Conservation (phyloP, 495 filamentous ascomycete species). For the Oidiodendron maius region DNA sequence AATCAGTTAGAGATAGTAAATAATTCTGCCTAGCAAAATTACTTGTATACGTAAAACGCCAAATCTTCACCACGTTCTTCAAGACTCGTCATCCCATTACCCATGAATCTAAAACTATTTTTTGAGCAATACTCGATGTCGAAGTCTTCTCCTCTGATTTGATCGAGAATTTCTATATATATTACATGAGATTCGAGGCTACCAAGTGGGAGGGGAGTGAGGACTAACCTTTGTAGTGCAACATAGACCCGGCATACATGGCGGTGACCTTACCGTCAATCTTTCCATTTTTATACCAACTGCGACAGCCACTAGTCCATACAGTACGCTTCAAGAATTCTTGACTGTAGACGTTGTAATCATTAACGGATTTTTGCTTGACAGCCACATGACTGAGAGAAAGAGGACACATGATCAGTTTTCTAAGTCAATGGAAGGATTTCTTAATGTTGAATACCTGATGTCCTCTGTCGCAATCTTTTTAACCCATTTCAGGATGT, state of each 20-base stretch:
- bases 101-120: background rate
- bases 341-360: conserved; percentile 56
- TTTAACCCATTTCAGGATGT: conserved; percentile 26
- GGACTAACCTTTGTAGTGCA: too few relatives aligned
- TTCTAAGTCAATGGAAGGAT: background rate
- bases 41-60: background rate
- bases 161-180: conserved; percentile 9
- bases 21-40: too few relatives aligned
- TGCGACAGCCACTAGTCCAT: conserved; percentile 25
- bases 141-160: conserved; percentile 19
- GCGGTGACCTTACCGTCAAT: conserved; percentile 14
- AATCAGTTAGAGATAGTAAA: too few relatives aligned
- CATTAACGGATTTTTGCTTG: conserved; percentile 29
- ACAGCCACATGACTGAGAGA: too few relatives aligned
- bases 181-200: too few relatives aligned
- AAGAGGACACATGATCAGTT: too few relatives aligned
- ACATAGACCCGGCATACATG: conserved; percentile 8
- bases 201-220: too few relatives aligned
- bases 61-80: background rate
- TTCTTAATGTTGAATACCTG: conserved; percentile 37
- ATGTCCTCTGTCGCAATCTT: conserved; percentile 17
- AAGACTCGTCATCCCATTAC: background rate
- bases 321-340: conserved; percentile 58
- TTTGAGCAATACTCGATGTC: conserved; percentile 15
- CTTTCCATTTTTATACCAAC: conserved; percentile 28